Evolutionary conservation across 305 asterid species (phyloP).

Genomic region (Striga hermonthica): DNA sequence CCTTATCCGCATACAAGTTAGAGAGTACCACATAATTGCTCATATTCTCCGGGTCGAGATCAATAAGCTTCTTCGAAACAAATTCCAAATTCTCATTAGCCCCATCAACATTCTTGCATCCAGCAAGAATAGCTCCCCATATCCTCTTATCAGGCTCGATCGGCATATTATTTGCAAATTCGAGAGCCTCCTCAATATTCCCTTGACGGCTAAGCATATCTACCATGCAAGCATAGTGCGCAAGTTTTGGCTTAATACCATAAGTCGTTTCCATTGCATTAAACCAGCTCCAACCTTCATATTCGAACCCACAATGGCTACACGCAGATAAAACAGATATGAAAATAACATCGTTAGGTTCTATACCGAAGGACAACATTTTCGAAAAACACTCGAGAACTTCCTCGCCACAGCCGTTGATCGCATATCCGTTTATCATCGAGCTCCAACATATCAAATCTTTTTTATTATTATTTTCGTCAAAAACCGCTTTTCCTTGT

Average conservation of each 20-base stretch:
- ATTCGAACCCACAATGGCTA: conserved; percentile 77
- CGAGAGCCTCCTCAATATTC: conserved; percentile 56
- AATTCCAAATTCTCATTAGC: conserved; percentile 44
- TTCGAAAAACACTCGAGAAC: conserved; percentile 62
- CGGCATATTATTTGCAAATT: conserved; percentile 65
- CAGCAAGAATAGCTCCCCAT: conserved; percentile 72
- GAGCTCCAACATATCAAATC: conserved; percentile 90
- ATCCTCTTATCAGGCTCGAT: conserved; percentile 65
- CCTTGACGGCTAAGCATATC: conserved; percentile 79
- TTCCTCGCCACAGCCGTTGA: conserved; percentile 69
- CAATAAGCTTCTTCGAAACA: conserved; percentile 48
- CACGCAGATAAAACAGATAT: conserved; percentile 70
- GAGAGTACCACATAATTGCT: conserved; percentile 58
- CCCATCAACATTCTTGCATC: conserved; percentile 52
- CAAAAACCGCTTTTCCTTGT: conserved; percentile 52
- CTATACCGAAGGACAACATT: conserved; percentile 56
- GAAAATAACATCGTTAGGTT: conserved; percentile 67
- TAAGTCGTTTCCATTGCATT: conserved; percentile 69
- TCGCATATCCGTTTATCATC: conserved; percentile 77
- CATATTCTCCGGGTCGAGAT: conserved; percentile 51
- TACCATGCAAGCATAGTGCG: conserved; percentile 81
- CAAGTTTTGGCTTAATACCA: conserved; percentile 56
- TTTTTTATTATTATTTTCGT: conserved; percentile 42
- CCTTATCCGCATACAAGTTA: conserved; percentile 65
- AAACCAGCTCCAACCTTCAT: conserved; percentile 75